Evolutionary conservation across 345 rosid species (phyloP).

Genomic region (Raphanus sativus): DNA sequence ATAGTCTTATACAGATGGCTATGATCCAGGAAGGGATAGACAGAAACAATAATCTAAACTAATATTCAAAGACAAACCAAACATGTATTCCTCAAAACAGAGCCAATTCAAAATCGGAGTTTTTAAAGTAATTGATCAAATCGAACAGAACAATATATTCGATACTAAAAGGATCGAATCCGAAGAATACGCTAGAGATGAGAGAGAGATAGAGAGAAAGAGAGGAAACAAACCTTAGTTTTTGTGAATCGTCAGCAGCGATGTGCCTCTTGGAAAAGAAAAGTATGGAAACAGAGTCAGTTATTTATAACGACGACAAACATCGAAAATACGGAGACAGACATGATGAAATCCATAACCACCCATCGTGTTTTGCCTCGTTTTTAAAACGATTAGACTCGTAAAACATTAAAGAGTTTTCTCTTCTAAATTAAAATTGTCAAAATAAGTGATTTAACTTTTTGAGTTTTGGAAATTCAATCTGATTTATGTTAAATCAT

Average conservation of each 20-base stretch:
- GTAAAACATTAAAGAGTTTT: not conserved
- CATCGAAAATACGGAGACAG: not conserved
- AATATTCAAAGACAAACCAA: not conserved
- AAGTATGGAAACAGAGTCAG: not conserved
- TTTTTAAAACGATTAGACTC: not conserved
- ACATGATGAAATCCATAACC: not conserved
- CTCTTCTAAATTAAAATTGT: not conserved
- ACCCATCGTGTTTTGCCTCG: not conserved
- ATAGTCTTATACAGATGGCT: too few species aligned
- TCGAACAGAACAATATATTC: not conserved
- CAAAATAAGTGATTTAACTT: not conserved
- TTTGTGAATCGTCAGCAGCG: conserved; percentile 12
- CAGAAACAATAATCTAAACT: not conserved
- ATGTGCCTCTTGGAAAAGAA: not conserved
- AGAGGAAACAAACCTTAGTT: not conserved
- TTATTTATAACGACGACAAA: conserved; percentile 10
- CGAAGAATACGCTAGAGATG: conserved; percentile 3
- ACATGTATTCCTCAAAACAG: not conserved
- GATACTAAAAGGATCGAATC: not conserved
- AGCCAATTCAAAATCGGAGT: not conserved
- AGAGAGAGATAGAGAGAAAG: not conserved
- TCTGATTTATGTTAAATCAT: too few species aligned
- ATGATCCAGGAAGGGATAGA: too few species aligned
- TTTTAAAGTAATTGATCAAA: not conserved
- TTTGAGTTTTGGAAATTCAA: too few species aligned